Conservation (phyloP, 2,329 filamentous ascomycete species). For the Alternaria burnsii region DNA sequence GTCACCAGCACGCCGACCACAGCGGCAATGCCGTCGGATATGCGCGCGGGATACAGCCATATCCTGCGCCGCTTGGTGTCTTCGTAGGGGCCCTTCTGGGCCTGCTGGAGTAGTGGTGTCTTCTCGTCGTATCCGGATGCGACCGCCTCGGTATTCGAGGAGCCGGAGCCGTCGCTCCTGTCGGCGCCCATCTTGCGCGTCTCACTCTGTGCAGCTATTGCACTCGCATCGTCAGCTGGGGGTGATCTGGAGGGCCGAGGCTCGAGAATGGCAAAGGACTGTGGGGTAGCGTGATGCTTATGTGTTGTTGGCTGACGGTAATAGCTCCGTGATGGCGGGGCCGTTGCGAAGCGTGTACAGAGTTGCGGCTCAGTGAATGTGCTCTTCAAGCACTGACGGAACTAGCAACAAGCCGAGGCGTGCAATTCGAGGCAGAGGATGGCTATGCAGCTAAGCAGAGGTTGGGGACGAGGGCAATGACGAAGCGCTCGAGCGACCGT, state of each 20-base stretch:
- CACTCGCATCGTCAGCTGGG: slow-evolving; percentile 48
- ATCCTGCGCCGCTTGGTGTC: slow-evolving; percentile 50
- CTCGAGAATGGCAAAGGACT: slow-evolving; percentile 53
- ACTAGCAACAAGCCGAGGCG: slow-evolving; percentile 14
- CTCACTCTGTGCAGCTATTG: slow-evolving; percentile 39
- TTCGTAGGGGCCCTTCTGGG: slow-evolving; percentile 37
- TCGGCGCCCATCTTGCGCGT: slow-evolving; percentile 43
- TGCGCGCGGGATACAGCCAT: slow-evolving; percentile 69
- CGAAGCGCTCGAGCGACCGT: slow-evolving; percentile 18
- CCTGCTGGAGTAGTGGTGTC: slow-evolving; percentile 67
- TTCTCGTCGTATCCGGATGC: slow-evolving; percentile 67
- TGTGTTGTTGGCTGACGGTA: slow-evolving; percentile 1
- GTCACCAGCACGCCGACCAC: slow-evolving; percentile 81
- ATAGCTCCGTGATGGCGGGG: neutral
- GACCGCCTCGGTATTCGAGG: slow-evolving; percentile 38
- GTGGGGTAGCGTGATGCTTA: slow-evolving; percentile 18
- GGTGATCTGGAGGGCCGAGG: slow-evolving; percentile 32
- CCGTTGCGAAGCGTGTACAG: neutral
- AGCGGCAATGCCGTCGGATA: slow-evolving; percentile 76
- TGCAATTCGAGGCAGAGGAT: neutral
- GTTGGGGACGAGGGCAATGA: slow-evolving; percentile 49
- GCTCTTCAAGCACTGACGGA: slow-evolving; percentile 1
- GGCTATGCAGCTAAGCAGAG: slow-evolving; percentile 10
- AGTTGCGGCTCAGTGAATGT: neutral
- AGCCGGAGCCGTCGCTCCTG: slow-evolving; percentile 29